Evolutionary conservation across 306 rosid species (phyloP), one percentile per base, ranked within the genome.

Genomic region (Vachellia pachyceras): DNA sequence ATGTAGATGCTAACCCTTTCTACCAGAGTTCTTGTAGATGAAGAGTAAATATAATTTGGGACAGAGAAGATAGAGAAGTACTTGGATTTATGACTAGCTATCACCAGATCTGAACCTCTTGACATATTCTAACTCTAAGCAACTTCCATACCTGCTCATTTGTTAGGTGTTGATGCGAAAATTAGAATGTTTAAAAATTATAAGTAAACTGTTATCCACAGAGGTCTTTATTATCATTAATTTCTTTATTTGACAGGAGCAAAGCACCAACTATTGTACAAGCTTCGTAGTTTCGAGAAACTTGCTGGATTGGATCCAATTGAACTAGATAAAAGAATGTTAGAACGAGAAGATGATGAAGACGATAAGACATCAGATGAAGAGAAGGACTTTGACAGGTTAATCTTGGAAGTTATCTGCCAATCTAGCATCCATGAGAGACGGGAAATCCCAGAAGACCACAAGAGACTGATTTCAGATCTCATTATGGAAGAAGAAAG

Each of bases 211-310:
- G 25, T 10, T 61, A 60, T 35, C 50, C 39, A 50, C 57, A 22
- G 11, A 61, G 47, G 52, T 61, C 37, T 66, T 71, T 66, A 47
- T 18, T 58, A 41, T 14, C 41, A 22, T 39, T 66, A 77, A 72
- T 22, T 3, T 35, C 41, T 8, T 45, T 60, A 75, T 73, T 89
- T 77, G 64, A 8, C 88, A 96, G 98, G 95, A 87, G 89, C 98
- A 42, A 94, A 92, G 88, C 89, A 86, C 61, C 90, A 94, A 83
- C 88, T 94, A 57, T 49, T 93, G 79, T 87, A 85, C 85, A 94
- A 96, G 87, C 99, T 93, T 73, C 79, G 97, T 7, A 84, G 97
- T 77, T 92, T 96, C 33, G 99, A 96, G 91, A 92, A 87, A 83
- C 89, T 96, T n/a, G 97, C 98, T 2, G 97, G 79, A 73, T 80